A percentile compares a stretch with the other conserved stretches of the same genome.
These are phyloP conservation scores for Entomortierella chlamydospora DNA, from an alignment of 192 early-diverging fungal species.

Conservation along the genomic window DNA sequence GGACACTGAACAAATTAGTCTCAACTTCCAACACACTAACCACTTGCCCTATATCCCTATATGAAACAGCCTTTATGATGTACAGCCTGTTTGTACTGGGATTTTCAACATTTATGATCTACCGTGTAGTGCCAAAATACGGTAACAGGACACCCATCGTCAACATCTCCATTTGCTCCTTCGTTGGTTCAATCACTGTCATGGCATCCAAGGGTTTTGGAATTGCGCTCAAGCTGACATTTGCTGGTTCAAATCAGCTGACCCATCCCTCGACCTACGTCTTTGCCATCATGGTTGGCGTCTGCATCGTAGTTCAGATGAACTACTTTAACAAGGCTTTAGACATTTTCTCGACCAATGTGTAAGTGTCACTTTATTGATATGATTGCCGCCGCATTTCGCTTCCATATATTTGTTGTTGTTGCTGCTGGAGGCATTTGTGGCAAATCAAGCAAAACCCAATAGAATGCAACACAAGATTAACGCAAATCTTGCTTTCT, in stretches of 20 bases:
- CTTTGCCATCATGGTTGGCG: conserved; percentile 80
- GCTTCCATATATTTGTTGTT: not conserved
- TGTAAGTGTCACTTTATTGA: conserved; percentile 56
- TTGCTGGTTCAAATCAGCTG: conserved; percentile 94
- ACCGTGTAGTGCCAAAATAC: conserved; percentile 78
- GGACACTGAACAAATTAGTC: too few species aligned
- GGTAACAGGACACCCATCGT: conserved; percentile 87
- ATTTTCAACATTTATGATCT: conserved; percentile 83
- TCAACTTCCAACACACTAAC: too few species aligned
- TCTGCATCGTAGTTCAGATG: conserved; percentile 94
- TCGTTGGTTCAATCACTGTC: conserved; percentile 94
- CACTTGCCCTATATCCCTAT: too few species aligned
- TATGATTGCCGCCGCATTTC: conserved; percentile 7
- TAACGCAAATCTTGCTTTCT: not conserved
- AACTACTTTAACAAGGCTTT: conserved; percentile 99
- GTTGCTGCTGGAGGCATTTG: too few species aligned
- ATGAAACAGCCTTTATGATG: conserved; percentile 75
- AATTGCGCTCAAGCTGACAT: conserved; percentile 91
- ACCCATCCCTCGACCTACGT: conserved; percentile 90
- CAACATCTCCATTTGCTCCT: conserved; percentile 95
- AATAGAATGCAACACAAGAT: not conserved
- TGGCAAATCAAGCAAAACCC: not conserved
- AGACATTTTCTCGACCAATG: conserved; percentile 91
- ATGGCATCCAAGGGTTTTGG: conserved; percentile 95
- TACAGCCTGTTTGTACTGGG: conserved; percentile 78